phyloP scores from a whole-genome alignment of 495 filamentous ascomycete genomes.

The Viridothelium virens region DNA sequence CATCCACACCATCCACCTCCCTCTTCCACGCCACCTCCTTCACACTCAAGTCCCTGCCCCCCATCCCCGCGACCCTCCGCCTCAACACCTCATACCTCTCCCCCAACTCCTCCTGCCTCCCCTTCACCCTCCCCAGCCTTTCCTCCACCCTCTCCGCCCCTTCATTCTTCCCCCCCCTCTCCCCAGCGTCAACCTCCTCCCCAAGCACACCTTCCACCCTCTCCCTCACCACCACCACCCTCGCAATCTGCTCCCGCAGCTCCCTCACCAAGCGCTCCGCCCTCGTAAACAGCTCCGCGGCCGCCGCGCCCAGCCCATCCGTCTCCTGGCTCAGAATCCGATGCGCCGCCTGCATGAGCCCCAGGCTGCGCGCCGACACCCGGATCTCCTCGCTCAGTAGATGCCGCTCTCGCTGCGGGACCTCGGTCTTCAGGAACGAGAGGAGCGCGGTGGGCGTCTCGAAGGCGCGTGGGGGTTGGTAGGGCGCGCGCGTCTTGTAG shows the following conservation, averaged over 20 bases:
- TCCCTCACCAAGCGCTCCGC: conserved; percentile 67
- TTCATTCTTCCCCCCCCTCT: conserved; percentile 32
- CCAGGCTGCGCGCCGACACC: conserved; percentile 65
- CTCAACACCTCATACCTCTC: conserved; percentile 58
- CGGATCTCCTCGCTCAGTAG: conserved; percentile 60
- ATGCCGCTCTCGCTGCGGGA: conserved; percentile 47
- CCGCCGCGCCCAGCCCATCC: conserved; percentile 59
- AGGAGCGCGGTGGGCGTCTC: conserved; percentile 53
- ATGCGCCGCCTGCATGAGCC: conserved; percentile 69
- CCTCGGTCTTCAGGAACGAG: conserved; percentile 48
- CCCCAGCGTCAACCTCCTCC: conserved; percentile 38
- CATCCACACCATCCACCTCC: conserved; percentile 37
- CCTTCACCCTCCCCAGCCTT: conserved; percentile 35
- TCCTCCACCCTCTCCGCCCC: conserved; percentile 38
- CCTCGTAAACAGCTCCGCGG: conserved; percentile 72
- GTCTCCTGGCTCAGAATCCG: conserved; percentile 67
- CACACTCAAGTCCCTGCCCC: conserved; percentile 55
- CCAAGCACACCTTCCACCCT: conserved; percentile 47
- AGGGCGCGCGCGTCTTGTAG: conserved; percentile 54
- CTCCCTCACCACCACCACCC: conserved; percentile 59
- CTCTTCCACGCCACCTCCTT: conserved; percentile 29
- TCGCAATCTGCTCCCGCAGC: conserved; percentile 60
- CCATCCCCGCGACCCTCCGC: conserved; percentile 50
- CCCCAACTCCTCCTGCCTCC: conserved; percentile 51
- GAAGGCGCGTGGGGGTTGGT: conserved; percentile 60